A percentile compares a stretch with the other conserved stretches of the same genome.
These are phyloP conservation scores for Lasiosphaeria ovina DNA, from an alignment of 495 filamentous ascomycete genomes.

Conservation along the genomic window DNA sequence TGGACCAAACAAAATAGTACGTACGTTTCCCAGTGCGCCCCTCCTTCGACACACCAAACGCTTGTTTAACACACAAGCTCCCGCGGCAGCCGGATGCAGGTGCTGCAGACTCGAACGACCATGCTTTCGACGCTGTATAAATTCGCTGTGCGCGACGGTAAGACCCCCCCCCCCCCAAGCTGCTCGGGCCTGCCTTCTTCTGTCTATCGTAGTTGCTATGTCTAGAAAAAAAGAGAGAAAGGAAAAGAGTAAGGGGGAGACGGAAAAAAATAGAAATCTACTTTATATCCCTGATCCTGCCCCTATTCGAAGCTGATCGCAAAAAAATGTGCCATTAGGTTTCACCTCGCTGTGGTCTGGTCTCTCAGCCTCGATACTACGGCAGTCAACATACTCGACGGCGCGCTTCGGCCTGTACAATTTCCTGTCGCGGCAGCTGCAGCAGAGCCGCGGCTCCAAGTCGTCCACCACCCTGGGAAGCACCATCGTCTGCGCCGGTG, in stretches of 20 bases:
- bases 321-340: conserved; percentile 13
- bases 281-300: neutral
- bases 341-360: conserved; percentile 39
- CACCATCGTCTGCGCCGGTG: conserved; percentile 33
- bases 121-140: conserved; percentile 33
- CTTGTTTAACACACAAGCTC: neutral
- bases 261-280: too few species aligned
- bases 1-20: conserved; percentile 43
- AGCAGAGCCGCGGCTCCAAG: conserved; percentile 21
- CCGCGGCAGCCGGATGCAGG: conserved; percentile 36
- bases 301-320: neutral
- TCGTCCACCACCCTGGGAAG: conserved; percentile 19
- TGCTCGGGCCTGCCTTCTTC: too few species aligned
- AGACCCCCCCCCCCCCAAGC: neutral
- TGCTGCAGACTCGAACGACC: conserved; percentile 32
- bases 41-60: neutral
- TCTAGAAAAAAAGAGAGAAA: too few species aligned
- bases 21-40: neutral
- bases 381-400: conserved; percentile 42
- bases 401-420: conserved; percentile 39
- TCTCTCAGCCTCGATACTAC: conserved; percentile 38
- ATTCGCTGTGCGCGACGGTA: conserved; percentile 39
- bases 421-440: conserved; percentile 28
- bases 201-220: too few species aligned
- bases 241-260: too few species aligned